These are phyloP conservation scores for Chenopodium suecicum DNA, from an alignment of 148 eudicot genomes.

Conservation along the genomic window DNA sequence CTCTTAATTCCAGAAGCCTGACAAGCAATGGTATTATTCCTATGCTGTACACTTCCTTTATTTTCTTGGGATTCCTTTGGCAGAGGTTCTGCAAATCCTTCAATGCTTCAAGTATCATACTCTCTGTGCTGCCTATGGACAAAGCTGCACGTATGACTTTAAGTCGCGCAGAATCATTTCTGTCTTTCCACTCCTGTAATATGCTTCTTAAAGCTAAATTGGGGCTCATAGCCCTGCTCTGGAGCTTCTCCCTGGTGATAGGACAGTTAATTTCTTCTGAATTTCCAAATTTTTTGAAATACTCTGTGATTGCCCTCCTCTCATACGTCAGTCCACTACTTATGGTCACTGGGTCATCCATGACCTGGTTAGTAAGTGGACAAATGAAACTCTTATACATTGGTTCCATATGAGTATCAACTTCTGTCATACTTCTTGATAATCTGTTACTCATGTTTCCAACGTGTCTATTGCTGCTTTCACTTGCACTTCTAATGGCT, in stretches of 20 bases:
- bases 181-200: slow-evolving; percentile 71
- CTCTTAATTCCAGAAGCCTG: slow-evolving; percentile 52
- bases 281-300: slow-evolving; percentile 40
- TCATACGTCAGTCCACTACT: slow-evolving; percentile 76
- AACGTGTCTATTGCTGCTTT: slow-evolving; percentile 24
- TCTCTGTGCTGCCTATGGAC: slow-evolving; percentile 48
- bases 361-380: slow-evolving; percentile 63
- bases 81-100: slow-evolving; percentile 51
- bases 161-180: slow-evolving; percentile 63
- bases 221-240: slow-evolving; percentile 41
- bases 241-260: slow-evolving; percentile 46
- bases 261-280: slow-evolving; percentile 52
- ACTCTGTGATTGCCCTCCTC: slow-evolving; percentile 53
- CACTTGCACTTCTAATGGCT: slow-evolving; percentile 41
- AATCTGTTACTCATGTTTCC: slow-evolving; percentile 34
- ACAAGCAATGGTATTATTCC: slow-evolving; percentile 68
- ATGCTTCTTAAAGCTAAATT: slow-evolving; percentile 61
- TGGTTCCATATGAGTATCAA: slow-evolving; percentile 58
- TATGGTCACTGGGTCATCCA: slow-evolving; percentile 81
- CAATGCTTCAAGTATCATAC: slow-evolving; percentile 61
- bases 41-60: slow-evolving; percentile 36
- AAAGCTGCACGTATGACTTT: slow-evolving; percentile 58
- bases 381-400: slow-evolving; percentile 66
- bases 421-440: slow-evolving; percentile 29
- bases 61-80: slow-evolving; percentile 38